A percentile compares a stretch with the other conserved stretches of the same genome.
phyloP scores from a whole-genome alignment of 148 eudicot species.

The Dianthus caryophyllus region DNA sequence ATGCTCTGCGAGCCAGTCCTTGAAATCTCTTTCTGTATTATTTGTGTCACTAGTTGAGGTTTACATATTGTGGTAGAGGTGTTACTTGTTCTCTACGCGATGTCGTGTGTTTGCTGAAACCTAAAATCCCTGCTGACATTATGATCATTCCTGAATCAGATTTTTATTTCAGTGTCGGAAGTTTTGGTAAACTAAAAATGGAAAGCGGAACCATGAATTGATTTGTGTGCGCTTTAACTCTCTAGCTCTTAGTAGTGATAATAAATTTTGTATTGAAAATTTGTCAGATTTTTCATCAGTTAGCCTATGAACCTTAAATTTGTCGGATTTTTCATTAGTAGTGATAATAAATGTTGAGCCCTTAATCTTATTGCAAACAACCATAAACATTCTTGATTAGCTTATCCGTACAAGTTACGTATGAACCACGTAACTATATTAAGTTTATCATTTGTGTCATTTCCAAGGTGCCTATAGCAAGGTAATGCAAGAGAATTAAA shows the following conservation, averaged over 20 bases:
- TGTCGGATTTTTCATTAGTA: background rate
- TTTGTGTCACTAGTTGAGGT: background rate
- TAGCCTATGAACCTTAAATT: background rate
- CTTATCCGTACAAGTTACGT: background rate
- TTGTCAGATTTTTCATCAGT: background rate
- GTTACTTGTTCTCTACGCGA: conserved; percentile 5
- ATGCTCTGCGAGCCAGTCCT: background rate
- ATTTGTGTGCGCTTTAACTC: background rate
- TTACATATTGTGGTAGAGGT: conserved; percentile 6
- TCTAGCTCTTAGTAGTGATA: background rate
- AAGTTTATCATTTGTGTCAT: background rate
- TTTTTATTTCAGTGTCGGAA: background rate
- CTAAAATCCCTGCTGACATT: background rate
- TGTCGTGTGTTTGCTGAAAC: background rate
- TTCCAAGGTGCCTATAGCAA: background rate
- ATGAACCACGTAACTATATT: background rate
- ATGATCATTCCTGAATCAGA: background rate
- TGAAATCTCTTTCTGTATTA: background rate
- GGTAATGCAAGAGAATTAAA: background rate
- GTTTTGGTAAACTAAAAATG: background rate
- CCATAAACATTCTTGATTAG: background rate
- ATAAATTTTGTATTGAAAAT: background rate
- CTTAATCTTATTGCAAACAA: background rate
- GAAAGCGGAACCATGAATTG: background rate
- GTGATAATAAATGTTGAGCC: background rate